These are phyloP conservation scores for Scenedesmus sp. DNA, from an alignment of 163 green algal genomes.

Conservation along the genomic window DNA sequence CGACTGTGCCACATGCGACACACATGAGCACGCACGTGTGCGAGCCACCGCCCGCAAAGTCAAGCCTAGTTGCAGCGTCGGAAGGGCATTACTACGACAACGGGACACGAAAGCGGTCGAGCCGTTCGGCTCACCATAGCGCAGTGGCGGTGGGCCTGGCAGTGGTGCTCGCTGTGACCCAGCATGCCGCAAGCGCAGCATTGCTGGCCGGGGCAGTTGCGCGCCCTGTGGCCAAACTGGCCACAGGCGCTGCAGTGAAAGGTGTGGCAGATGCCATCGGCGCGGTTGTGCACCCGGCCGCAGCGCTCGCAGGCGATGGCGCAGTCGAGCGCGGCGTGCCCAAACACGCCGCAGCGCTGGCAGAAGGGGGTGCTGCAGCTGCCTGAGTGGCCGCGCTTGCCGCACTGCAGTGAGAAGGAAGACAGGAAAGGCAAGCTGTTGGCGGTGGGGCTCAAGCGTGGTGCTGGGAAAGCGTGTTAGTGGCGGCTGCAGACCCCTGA, in stretches of 20 bases:
- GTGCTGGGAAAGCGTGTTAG: too few species aligned
- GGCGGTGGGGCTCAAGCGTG: too few species aligned
- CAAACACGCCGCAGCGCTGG: background rate
- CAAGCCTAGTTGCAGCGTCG: too few species aligned
- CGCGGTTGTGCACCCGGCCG: slow-evolving; percentile 13
- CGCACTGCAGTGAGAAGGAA: background rate
- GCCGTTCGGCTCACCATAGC: background rate
- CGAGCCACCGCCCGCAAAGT: too few species aligned
- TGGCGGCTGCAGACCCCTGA: too few species aligned
- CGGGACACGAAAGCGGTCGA: too few species aligned
- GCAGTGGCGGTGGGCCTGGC: background rate
- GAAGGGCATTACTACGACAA: too few species aligned
- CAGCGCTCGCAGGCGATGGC: background rate
- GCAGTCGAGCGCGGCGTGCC: background rate
- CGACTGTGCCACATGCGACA: too few species aligned
- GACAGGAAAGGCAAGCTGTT: background rate
- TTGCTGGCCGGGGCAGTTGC: background rate
- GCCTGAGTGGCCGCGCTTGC: background rate
- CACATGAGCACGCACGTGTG: too few species aligned
- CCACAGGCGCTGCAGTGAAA: slow-evolving; percentile 15
- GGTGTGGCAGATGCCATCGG: slow-evolving; percentile 8
- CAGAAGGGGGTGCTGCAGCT: slow-evolving; percentile 31
- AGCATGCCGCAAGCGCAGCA: background rate
- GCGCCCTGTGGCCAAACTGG: slow-evolving; percentile 23
- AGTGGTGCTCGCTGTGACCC: background rate